These are phyloP conservation scores for Tylopilus subfusipes DNA, from an alignment of 768 basidiomycete genomes.

Conservation along the genomic window DNA sequence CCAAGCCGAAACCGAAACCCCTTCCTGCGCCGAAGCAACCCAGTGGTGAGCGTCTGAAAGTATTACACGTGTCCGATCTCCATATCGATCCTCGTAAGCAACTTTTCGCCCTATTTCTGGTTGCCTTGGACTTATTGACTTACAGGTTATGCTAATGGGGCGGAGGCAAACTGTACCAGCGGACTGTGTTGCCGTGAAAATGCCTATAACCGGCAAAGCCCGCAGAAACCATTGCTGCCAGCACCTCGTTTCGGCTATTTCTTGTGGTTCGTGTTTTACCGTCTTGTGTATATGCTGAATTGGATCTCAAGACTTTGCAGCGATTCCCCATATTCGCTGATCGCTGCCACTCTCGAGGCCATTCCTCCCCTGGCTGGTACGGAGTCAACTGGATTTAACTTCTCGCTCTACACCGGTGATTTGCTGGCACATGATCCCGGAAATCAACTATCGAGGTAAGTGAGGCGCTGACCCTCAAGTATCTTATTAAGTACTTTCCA, in stretches of 20 bases:
- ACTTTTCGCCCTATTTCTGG: not conserved
- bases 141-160: slow-evolving; percentile 61
- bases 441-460: slow-evolving; percentile 58
- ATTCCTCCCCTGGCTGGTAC: slow-evolving; percentile 68
- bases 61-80: slow-evolving; percentile 74
- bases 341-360: slow-evolving; percentile 55
- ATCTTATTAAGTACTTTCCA: not conserved
- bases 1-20: slow-evolving; percentile 71
- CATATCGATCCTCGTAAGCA: slow-evolving; percentile 68
- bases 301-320: slow-evolving; percentile 28
- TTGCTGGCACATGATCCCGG: slow-evolving; percentile 69
- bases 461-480: not conserved
- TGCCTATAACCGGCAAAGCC: slow-evolving; percentile 47
- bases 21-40: slow-evolving; percentile 55
- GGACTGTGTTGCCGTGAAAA: slow-evolving; percentile 64
- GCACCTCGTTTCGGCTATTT: slow-evolving; percentile 71
- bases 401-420: slow-evolving; percentile 70
- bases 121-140: not conserved
- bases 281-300: not conserved
- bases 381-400: slow-evolving; percentile 56
- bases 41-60: slow-evolving; percentile 64
- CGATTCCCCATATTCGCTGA: slow-evolving; percentile 63
- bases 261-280: slow-evolving; percentile 40
- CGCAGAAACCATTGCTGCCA: slow-evolving; percentile 46
- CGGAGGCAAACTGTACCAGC: slow-evolving; percentile 70